Evolutionary conservation across 2,329 filamentous ascomycete genomes (phyloP), one percentile per base, ranked within the genome.

Genomic region (Neopestalotiopsis sp.): DNA sequence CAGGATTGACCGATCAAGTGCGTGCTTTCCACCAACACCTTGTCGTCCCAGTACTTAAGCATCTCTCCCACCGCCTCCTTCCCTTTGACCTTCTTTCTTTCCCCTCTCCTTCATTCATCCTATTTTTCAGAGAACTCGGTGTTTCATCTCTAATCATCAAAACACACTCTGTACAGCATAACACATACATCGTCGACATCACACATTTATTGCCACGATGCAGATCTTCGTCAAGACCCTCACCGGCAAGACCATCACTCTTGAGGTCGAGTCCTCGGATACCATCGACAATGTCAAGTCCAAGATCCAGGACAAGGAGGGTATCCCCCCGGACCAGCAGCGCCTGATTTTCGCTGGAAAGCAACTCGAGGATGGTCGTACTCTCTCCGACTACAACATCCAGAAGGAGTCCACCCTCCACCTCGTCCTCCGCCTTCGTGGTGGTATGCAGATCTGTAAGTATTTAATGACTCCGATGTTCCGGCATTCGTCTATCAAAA

Each of bases 241-340:
- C 70, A 97, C 95, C 80, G 94, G 94, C 76, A 97, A 97, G 88
- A 97, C 94, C 66, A 97, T 97, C 79, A 97, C 94, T 6, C 86
- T 97, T 2, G 94, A 97, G 84, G 94, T 97, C 1, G 94, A 97
- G 81, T 94, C 92, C 0, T 93, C 90, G 0, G 94, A 97, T 76
- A 97, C 94, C 56, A 97, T 97, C 82, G 94, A 97, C 86, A 97
- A 97, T 71, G 95, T 98, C 52, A 98, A 98, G 90, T 90, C 88
- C 65, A 98, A 98, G 89, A 98, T 98, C 58, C 95, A 98, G 83
- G 95, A 98, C 78, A 98, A 98, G 89, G 95, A 98, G 83, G 95
- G 95, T 32, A 98, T 98, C 68, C 95, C 95, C 61, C 95, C 95
- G 12, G 95, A 98, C 79, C 95, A 98, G 84, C 95, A 98, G 86